These are phyloP conservation scores for Fraxinus quadrangulata DNA, from an alignment of 257 asterid genomes.

Conservation along the genomic window DNA sequence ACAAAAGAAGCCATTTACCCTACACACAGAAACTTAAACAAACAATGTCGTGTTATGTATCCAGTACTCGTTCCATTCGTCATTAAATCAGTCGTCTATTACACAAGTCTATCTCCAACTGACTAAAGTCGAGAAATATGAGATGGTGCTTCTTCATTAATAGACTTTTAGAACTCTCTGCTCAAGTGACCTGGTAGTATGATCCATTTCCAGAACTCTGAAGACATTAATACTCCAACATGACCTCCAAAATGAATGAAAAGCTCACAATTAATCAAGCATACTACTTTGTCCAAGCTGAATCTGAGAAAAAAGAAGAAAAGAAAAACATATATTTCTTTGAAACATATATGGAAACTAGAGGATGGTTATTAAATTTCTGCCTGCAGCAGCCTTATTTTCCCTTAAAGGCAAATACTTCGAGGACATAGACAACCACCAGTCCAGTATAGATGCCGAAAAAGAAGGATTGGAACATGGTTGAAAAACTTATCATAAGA, in stretches of 20 bases:
- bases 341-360: not conserved
- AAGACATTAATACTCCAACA: not conserved
- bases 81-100: too few relatives aligned
- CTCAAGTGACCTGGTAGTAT: not conserved
- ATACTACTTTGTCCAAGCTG: not conserved
- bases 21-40: not conserved
- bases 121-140: too few relatives aligned
- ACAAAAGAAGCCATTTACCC: not conserved
- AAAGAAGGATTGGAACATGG: not conserved
- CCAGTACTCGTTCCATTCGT: too few relatives aligned
- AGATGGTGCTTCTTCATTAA: not conserved
- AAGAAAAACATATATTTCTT: not conserved
- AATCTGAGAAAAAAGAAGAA: too few relatives aligned
- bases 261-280: not conserved
- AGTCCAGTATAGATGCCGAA: not conserved
- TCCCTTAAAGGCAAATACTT: not conserved
- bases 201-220: not conserved
- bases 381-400: not conserved
- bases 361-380: not conserved
- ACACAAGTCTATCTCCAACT: too few relatives aligned
- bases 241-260: not conserved
- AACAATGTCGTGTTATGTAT: not conserved
- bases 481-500: not conserved
- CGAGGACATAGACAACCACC: not conserved
- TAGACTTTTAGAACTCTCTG: not conserved